Conservation (phyloP, 345 rosid species). For the Garcia nutans region DNA sequence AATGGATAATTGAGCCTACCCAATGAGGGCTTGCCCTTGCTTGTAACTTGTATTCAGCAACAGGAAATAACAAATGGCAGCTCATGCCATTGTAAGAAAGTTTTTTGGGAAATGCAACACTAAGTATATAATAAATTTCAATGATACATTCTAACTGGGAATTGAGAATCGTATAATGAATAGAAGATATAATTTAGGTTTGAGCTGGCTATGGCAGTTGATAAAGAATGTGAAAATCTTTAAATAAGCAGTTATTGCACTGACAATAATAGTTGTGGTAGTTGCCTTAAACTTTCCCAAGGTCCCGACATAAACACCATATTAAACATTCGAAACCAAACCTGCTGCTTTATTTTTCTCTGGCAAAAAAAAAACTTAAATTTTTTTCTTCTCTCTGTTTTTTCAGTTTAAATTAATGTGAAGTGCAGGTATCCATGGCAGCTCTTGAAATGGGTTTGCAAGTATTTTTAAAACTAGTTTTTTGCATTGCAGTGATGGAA, state of each 20-base stretch:
- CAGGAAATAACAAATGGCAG: no score
- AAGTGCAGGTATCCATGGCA: constrained; percentile 5
- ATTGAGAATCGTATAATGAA: no score
- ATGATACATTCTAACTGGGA: no score
- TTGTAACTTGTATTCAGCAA: no score
- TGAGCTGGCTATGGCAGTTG: constrained; percentile 27
- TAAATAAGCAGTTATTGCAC: constrained; percentile 44
- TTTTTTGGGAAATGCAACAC: not conserved
- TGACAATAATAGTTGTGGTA: constrained; percentile 41
- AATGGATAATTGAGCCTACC: no score
- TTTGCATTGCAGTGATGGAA: constrained; percentile 24
- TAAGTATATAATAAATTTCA: no score
- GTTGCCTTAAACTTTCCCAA: constrained; percentile 27
- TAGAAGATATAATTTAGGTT: not conserved
- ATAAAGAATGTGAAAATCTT: constrained; percentile 35
- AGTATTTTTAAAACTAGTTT: constrained; percentile 19
- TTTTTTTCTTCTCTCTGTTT: constrained; percentile 8
- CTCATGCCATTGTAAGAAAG: no score
- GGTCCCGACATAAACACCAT: constrained; percentile 17
- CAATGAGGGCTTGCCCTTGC: no score
- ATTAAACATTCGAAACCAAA: not conserved
- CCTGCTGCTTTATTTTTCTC: constrained; percentile 2
- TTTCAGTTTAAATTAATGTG: constrained; percentile 25
- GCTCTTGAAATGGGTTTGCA: constrained; percentile 30
- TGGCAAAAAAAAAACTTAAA: not conserved